Base-by-base conservation (phyloP, 2,329 filamentous ascomycete species). In the Colletotrichum sp. region DNA sequence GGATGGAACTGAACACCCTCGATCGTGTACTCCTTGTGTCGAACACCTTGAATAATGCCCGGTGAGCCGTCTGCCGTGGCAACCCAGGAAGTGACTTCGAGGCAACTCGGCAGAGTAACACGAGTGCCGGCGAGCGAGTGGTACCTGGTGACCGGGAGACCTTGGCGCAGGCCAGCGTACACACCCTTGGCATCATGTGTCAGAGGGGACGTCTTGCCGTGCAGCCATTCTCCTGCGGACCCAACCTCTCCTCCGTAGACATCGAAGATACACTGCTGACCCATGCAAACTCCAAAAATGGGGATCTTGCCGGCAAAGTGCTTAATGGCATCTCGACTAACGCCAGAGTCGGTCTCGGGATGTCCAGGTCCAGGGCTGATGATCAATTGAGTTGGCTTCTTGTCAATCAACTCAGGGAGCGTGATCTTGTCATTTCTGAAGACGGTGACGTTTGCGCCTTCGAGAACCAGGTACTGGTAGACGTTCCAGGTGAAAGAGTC, bases 401-500 rank as follows among this genome's bases (percentile, higher is more conserved):
- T 93, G 14, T 92, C 90, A 76, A 97, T 92, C 77, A 99, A 88
- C 79, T 98, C 94, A 13, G 98, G 92, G 7, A 99, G 85, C 1
- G 94, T 93, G 79, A 98, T 93, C 84, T 98, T 92, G 85, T 99
- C 96, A 82, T 99, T 99, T 80, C 97, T 92, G 85, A 93, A 94
- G 24, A 99, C 97, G 5, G 93, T 95, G 66, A 98, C 97, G 1
- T 89, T 94, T 32, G 97, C 97, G 36, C 97, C 97, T 84, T 98
- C 97, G n/a, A 99, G 92, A 8, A 96, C 94, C 2, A 99, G 92
- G 82, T 99, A 99, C 85, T 99, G 97, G 85, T 98, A 99, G 74
- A 99, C 95, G 82, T 99, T 99, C 95, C 96, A 99, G 74, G 96
- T 98, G 85, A 99, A 99, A 5, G 97, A 98, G 85, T 99, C 97